Evolutionary conservation across 306 rosid species (phyloP), one percentile per base, ranked within the genome.

Genomic region (Fragaria nilgerrensis): DNA sequence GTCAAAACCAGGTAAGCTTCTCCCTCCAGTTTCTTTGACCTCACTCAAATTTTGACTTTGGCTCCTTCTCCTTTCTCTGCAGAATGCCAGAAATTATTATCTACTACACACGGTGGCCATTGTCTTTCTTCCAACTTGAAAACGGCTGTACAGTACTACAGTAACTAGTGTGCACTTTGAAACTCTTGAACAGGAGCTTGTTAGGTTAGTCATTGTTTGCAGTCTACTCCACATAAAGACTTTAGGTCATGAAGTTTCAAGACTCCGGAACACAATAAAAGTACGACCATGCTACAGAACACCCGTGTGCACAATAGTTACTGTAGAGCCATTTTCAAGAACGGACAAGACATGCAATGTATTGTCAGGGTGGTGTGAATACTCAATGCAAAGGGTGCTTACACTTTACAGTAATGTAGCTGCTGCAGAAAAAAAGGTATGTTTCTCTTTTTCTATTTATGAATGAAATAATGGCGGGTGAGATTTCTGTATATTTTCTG

Each of bases 341-440:
- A 86, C 23, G 77, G 90, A 84, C 94, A 66, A 78, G 88, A 88
- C 96, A 85, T 79, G 83, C 89, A 82, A 82, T 83, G 73, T 69
- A 37, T 79, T 73, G 88, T 86, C 88, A 87, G 81, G 77, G 47
- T 77, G 48, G 61, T 76, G 79, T 49, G 80, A 85, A 81, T 66
- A 20, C 70, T 66, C 85, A 73, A 82, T 71, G 81, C 63, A 34
- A 14, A 15, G 41, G 20, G 41, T 62, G 17, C 67, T 62, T 48
- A 41, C 64, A 56, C 25, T 73, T 34, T 37, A 36, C 44, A 15
- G 68, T 15, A 2, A 39, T 11, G 41, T 34, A 16, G 47, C 23
- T 2, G 44, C 70, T 66, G 70, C 48, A 36, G 70, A 37, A 49
- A 16, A 49, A 65, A 37, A 37, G 25, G 48, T 37, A 66, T 32